phyloP scores from a whole-genome alignment of 495 filamentous ascomycete genomes.

The Penicillium maclennaniae region DNA sequence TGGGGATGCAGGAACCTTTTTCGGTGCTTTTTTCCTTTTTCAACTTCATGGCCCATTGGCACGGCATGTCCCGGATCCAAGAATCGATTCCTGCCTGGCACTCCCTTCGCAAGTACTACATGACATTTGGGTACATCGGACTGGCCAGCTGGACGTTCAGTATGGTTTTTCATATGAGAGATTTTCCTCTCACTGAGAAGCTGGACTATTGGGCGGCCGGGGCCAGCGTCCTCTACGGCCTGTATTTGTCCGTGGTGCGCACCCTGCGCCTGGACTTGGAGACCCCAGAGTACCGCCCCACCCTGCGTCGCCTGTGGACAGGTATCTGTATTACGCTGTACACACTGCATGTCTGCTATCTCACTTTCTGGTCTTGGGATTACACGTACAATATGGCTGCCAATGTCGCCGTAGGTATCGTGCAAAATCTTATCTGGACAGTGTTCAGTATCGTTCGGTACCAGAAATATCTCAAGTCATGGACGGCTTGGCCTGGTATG shows the following conservation, averaged over 20 bases:
- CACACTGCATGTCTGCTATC: slow-evolving; percentile 72
- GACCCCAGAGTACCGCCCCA: slow-evolving; percentile 49
- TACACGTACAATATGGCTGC: slow-evolving; percentile 98
- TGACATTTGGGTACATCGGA: slow-evolving; percentile 74
- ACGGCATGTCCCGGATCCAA: slow-evolving; percentile 68
- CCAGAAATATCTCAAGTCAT: slow-evolving; percentile 58
- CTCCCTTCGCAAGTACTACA: slow-evolving; percentile 75
- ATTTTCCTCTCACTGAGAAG: slow-evolving; percentile 83
- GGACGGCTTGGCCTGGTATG: slow-evolving; percentile 88
- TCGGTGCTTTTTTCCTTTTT: slow-evolving; percentile 88
- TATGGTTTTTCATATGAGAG: slow-evolving; percentile 84
- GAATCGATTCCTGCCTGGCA: slow-evolving; percentile 66
- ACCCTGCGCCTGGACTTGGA: slow-evolving; percentile 75
- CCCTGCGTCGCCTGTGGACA: slow-evolving; percentile 69
- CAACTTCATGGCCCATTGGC: slow-evolving; percentile 83
- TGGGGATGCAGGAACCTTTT: slow-evolving; percentile 93
- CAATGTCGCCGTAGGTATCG: slow-evolving; percentile 76
- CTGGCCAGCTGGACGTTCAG: slow-evolving; percentile 82
- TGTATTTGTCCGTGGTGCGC: slow-evolving; percentile 78
- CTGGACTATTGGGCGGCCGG: slow-evolving; percentile 95
- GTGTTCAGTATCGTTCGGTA: slow-evolving; percentile 77
- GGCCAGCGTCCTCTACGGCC: slow-evolving; percentile 82
- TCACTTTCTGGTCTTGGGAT: slow-evolving; percentile 83
- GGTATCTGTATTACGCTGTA: slow-evolving; percentile 67
- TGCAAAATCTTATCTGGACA: slow-evolving; percentile 83